These are phyloP conservation scores for Polychaeton citri DNA, from an alignment of 2,329 filamentous ascomycete genomes.

Conservation along the genomic window DNA sequence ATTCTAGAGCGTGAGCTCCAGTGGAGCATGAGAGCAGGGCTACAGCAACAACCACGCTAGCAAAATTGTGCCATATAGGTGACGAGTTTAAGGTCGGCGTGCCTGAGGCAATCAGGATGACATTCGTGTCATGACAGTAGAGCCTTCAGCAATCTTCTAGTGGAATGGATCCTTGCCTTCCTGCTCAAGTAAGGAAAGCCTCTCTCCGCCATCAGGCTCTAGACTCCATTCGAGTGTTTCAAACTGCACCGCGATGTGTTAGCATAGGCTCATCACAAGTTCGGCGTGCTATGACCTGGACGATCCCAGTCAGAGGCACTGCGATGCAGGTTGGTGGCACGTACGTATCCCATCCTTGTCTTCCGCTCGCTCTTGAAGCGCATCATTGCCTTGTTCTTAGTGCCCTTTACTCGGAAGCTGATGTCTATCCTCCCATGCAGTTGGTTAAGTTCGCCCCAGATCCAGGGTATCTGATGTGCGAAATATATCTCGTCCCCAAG, in stretches of 20 bases:
- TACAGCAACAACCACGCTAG: no score
- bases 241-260: conserved; percentile 39
- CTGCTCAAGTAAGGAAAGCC: conserved; percentile 64
- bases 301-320: conserved; percentile 1
- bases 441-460: conserved; percentile 67
- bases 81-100: no score
- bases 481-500: conserved; percentile 60
- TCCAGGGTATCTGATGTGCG: conserved; percentile 35
- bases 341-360: conserved; percentile 45
- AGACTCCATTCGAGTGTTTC: conserved; percentile 87
- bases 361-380: conserved; percentile 65
- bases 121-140: no score
- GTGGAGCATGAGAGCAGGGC: no score
- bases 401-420: conserved; percentile 73
- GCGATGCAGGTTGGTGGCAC: conserved; percentile 14
- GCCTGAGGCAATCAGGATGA: no score
- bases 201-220: conserved; percentile 49
- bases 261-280: conserved; percentile 1
- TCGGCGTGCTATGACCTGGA: conserved; percentile 5
- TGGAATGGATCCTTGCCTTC: conserved; percentile 50
- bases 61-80: no score
- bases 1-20: no score
- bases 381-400: conserved; percentile 56
- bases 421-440: conserved; percentile 85
- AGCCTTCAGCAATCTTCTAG: conserved; percentile 8